Evolutionary conservation across 2,329 filamentous ascomycete genomes (phyloP).

Genomic region (Penicillium sp.): DNA sequence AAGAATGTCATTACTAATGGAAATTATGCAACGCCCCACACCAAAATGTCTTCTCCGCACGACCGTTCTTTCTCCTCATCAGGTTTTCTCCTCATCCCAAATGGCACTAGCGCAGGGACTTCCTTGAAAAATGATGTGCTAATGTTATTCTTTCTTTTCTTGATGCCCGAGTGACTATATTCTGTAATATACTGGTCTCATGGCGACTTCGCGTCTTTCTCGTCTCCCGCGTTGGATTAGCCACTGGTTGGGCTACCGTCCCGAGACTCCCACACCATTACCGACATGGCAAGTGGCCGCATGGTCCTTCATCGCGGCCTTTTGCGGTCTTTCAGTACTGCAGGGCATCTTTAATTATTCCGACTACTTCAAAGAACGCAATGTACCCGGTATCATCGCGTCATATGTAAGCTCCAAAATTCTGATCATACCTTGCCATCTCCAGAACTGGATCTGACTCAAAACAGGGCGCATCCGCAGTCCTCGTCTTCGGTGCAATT

Average conservation of each 20-base stretch:
- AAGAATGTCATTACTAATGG: neutral
- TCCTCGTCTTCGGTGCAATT: constrained; percentile 33
- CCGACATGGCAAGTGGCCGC: constrained; percentile 20
- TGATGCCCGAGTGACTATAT: neutral
- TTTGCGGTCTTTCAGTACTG: constrained; percentile 26
- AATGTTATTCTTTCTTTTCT: neutral
- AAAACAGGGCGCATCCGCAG: constrained; percentile 31
- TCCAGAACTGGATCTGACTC: neutral
- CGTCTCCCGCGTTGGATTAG: constrained; percentile 27
- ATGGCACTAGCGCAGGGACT: constrained; percentile 6
- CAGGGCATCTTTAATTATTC: constrained; percentile 29
- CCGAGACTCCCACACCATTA: constrained; percentile 23
- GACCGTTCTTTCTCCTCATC: constrained; percentile 8
- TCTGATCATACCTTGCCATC: neutral
- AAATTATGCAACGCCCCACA: neutral
- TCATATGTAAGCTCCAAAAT: constrained; percentile 22
- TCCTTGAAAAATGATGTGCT: neutral
- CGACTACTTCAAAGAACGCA: constrained; percentile 23
- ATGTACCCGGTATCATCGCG: constrained; percentile 28
- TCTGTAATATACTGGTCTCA: neutral
- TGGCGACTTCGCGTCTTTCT: constrained; percentile 20
- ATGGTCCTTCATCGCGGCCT: constrained; percentile 30
- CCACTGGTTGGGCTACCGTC: constrained; percentile 30
- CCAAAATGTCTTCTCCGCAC: constrained; percentile 4
- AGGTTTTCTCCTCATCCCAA: constrained; percentile 13